Percentiles rank a stretch among this genome's conserved stretches.
Conservation (phyloP, 345 rosid species). For the Populus davidiana region DNA sequence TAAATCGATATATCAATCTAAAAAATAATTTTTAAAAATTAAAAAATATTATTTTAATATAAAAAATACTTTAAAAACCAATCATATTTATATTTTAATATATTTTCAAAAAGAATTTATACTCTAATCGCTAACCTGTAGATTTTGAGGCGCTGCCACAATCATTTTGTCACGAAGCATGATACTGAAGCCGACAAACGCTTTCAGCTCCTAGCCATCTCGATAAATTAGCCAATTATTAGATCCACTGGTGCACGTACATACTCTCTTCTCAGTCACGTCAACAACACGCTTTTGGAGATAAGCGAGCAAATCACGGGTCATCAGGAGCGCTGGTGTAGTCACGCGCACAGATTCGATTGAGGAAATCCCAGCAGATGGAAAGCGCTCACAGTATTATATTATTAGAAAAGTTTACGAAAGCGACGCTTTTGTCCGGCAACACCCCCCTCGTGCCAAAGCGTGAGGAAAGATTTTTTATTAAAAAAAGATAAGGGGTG, state of each 20-base stretch:
- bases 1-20: no score
- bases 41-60: no score
- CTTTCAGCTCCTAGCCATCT: conserved; percentile 12
- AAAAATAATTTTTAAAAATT: no score
- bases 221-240: neutral
- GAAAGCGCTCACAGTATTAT: neutral
- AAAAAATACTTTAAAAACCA: no score
- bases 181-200: neutral
- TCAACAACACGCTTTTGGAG: neutral
- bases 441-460: conserved; percentile 16
- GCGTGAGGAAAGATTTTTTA: conserved; percentile 19
- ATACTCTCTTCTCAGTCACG: neutral
- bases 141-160: neutral
- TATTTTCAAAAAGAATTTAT: neutral
- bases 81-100: no score
- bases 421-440: conserved; percentile 34
- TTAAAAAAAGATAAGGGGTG: neutral
- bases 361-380: neutral
- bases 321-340: neutral
- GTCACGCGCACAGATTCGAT: neutral
- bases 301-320: neutral
- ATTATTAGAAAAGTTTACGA: conserved; percentile 29
- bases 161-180: neutral
- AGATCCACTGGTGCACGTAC: neutral
- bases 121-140: neutral